A percentile compares a stretch with the other conserved stretches of the same genome.
phyloP scores from a whole-genome alignment of 2,329 filamentous ascomycete genomes.

The Colletotrichum ledebouriae region DNA sequence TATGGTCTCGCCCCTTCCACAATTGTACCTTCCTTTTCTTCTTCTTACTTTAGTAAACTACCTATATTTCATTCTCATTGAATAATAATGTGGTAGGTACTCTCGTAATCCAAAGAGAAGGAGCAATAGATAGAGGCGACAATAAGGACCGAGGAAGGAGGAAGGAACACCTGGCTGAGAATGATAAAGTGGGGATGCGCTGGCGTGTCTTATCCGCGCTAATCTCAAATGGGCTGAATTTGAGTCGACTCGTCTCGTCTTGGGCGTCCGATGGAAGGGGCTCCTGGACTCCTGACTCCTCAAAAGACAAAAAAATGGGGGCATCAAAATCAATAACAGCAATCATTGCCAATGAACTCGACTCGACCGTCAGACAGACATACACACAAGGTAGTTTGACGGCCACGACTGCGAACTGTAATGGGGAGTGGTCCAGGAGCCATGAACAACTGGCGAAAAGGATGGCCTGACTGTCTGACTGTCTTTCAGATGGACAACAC shows the following conservation, averaged over 20 bases:
- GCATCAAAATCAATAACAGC: conserved; percentile 2
- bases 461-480: conserved; percentile 10
- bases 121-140: too few species aligned
- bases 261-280: conserved; percentile 4
- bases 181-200: conserved; percentile 4
- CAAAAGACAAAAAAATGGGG: not conserved
- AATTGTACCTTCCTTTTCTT: not conserved
- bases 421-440: conserved; percentile 1
- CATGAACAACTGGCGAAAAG: not conserved
- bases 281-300: not conserved
- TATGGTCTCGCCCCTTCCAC: not conserved
- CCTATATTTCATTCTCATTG: too few species aligned
- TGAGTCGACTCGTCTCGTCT: conserved; percentile 10
- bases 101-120: too few species aligned
- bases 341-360: conserved; percentile 32
- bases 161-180: not conserved
- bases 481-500: not conserved
- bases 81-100: too few species aligned
- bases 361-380: not conserved
- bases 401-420: not conserved
- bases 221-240: conserved; percentile 1
- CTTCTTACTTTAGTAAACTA: too few species aligned
- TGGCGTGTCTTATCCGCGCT: conserved; percentile 26
- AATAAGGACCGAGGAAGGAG: not conserved
- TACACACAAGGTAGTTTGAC: not conserved